These are phyloP conservation scores for Pseudopithomyces chartarum DNA, from an alignment of 2,329 filamentous ascomycete species.

Conservation along the genomic window DNA sequence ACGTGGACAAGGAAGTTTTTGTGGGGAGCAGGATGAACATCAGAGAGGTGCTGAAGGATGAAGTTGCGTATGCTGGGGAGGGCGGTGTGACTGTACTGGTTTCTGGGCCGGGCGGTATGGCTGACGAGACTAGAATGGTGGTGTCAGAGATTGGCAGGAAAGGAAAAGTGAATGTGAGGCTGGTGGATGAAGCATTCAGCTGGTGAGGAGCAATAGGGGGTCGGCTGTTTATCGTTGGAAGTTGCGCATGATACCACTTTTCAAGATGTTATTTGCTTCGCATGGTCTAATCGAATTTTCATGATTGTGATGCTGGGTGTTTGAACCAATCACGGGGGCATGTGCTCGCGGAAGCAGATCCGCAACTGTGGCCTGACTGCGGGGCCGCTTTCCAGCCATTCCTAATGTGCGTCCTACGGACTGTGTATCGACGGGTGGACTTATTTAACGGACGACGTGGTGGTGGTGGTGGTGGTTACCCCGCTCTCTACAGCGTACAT, in stretches of 20 bases:
- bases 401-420: no score
- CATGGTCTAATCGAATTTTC: no score
- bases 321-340: no score
- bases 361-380: no score
- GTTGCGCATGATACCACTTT: neutral
- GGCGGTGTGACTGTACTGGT: slow-evolving; percentile 9
- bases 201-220: slow-evolving; percentile 6
- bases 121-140: slow-evolving; percentile 9
- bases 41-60: slow-evolving; percentile 6
- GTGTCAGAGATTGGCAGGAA: slow-evolving; percentile 11
- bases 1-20: slow-evolving; percentile 10
- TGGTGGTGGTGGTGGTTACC: no score
- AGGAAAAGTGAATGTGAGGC: slow-evolving; percentile 4
- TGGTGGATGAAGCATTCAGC: slow-evolving; percentile 14
- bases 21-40: slow-evolving; percentile 10
- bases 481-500: no score
- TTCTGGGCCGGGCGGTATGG: slow-evolving; percentile 11
- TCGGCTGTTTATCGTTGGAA: neutral
- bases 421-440: no score
- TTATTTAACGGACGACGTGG: no score
- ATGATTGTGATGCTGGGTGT: no score
- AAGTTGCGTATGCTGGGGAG: slow-evolving; percentile 2
- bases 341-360: no score
- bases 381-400: no score
- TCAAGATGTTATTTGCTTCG: neutral